Base-by-base conservation (phyloP, 306 rosid genomes). In the Quercus parvula region DNA sequence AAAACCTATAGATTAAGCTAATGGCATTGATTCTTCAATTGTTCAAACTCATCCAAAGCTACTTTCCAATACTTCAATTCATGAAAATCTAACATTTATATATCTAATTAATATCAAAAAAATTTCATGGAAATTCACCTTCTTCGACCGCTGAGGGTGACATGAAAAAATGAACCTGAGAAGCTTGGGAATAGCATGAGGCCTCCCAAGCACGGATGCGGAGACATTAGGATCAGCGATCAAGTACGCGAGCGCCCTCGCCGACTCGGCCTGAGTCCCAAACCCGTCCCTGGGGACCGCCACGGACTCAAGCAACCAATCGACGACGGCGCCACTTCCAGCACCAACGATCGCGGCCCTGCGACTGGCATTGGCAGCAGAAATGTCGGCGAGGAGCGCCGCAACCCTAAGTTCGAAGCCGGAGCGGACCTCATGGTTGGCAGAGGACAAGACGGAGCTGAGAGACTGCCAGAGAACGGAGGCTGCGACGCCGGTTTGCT, bases 401-500 rank as follows among this genome's bases (percentile, higher is more conserved):
- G 98, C 98, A 1, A 95, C 99, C 25, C 96, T 88, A 63, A 95
- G 92, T 89, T 93, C 96, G 76, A 95, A 95, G 14, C 99, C 98
- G 5, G 94, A 90, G 10, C 96, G 92, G 22, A 95, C 98, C 85
- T 91, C 99, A 57, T 95, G 96, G 78, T 95, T 93, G 57, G 97
- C 97, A 6, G 97, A 91, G 1, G 99, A 95, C 82, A 95, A 51
- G 0, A 95, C 92, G 57, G 98, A 95, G 54, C 88, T 81, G 27
- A 95, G 87, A 17, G 98, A 95, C 79, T 93, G 96, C 98, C 92
- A 91, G 54, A 95, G 90, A 17, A 95, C 91, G 19, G 97, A 81
- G 46, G 96, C 93, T 22, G 98, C 94, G 7, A 85, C 89, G 71
- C 94, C 93, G 1, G 97, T 95, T 79, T 92, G 96, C 77, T 79